Evolutionary conservation across 2,329 filamentous ascomycete species (phyloP), one percentile per base, ranked within the genome.

Genomic region (Claviceps fusiformis): DNA sequence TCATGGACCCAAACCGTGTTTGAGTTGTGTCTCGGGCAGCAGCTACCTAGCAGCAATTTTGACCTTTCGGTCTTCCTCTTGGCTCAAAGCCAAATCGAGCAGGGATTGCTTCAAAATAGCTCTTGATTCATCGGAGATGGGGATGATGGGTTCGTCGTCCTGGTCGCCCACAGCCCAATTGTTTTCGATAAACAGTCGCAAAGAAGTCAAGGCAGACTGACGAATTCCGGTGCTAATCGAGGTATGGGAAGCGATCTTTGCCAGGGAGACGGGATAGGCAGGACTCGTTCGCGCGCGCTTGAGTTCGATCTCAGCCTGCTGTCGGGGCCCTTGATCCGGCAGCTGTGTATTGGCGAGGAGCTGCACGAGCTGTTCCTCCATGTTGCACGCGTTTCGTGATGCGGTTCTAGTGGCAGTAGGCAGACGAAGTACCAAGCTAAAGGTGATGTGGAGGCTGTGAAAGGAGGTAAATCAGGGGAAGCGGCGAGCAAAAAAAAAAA

Each of bases 291-390:
- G 85, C 60, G 87, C 81, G 60, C 81, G 81, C 68, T 83, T 82
- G 53, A 96, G 80, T 64, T 89, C 87, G 66, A 85, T 77, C 73
- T 98, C 93, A 63, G 93, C 93, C 68, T 87, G 83, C 68, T 88
- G 90, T 70, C 92, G 86, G 56, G 86, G 84, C 55, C 74, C 83
- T 69, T 92, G 85, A 57, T 84, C 81, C 58, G 87, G 65, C 60
- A 85, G 84, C 74, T 95, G 89, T 52, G 91, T 95, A 71, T 90
- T 89, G 65, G 86, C 82, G 60, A 98, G 84, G 69, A 97, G 80
- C 71, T 85, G 84, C 64, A 93, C 84, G 70, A 98, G 82, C 76
- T 95, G 85, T 73, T 95, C 86, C 80, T 95, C 91, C 90, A 95
- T 95, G 64, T 59, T 66, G 64, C 59, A 35, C 33, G 31, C 39